A percentile compares a stretch with the other conserved stretches of the same genome.
phyloP scores from a whole-genome alignment of 305 asterid species.

The Galium porrigens region DNA sequence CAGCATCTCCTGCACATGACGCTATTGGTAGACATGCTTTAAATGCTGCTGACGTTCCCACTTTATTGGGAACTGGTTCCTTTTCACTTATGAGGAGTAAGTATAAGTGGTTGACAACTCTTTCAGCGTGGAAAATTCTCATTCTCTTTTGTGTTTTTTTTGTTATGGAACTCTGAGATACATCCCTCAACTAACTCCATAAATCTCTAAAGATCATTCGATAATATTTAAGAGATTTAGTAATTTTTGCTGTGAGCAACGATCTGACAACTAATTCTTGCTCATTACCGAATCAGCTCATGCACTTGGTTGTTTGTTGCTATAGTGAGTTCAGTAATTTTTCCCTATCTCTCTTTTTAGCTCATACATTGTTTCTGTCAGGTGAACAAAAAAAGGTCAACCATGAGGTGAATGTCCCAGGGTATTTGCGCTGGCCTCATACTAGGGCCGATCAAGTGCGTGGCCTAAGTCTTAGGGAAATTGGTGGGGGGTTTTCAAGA shows the following conservation, averaged over 20 bases:
- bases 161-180: neutral
- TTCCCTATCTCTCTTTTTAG: neutral
- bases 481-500: conserved; percentile 89
- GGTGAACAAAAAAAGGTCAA: conserved; percentile 50
- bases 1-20: conserved; percentile 43
- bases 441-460: conserved; percentile 85
- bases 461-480: conserved; percentile 87
- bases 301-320: neutral
- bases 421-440: conserved; percentile 94
- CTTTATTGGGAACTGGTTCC: conserved; percentile 77
- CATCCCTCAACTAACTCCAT: neutral
- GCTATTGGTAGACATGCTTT: conserved; percentile 35
- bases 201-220: neutral
- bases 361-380: conserved; percentile 20
- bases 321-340: neutral
- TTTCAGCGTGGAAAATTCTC: neutral
- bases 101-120: conserved; percentile 13
- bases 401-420: conserved; percentile 34
- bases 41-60: conserved; percentile 83
- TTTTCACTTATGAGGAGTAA: conserved; percentile 73
- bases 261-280: neutral
- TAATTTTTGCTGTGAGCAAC: neutral
- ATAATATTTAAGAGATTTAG: neutral
- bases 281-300: neutral
- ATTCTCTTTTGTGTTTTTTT: neutral